phyloP scores from a whole-genome alignment of 2,329 filamentous ascomycete species.

The Emmonsiellopsis sp. region DNA sequence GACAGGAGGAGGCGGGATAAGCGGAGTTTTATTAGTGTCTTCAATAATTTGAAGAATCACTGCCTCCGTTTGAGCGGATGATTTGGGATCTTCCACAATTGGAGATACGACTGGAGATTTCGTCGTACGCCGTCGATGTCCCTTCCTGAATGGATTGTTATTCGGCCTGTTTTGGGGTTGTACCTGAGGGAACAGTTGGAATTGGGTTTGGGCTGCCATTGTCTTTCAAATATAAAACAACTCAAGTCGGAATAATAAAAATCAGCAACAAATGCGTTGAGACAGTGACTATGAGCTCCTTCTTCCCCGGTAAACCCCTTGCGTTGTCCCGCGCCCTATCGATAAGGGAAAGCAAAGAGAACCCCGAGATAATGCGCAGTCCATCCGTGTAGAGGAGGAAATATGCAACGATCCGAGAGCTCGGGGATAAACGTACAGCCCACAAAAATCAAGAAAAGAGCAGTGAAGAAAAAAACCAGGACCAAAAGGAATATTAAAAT shows the following conservation, averaged over 20 bases:
- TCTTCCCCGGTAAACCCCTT: background rate
- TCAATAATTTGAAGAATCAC: constrained; percentile 30
- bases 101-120: constrained; percentile 17
- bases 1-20: constrained; percentile 17
- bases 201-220: constrained; percentile 17
- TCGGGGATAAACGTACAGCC: background rate
- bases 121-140: constrained; percentile 14
- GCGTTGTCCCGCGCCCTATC: background rate
- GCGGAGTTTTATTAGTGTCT: constrained; percentile 22
- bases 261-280: background rate
- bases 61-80: constrained; percentile 22
- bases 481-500: background rate
- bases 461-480: background rate
- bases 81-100: constrained; percentile 20
- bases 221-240: constrained; percentile 2
- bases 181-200: constrained; percentile 32
- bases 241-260: constrained; percentile 1
- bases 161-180: constrained; percentile 19
- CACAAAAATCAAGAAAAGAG: background rate
- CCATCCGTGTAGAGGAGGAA: background rate
- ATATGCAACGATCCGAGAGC: background rate
- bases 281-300: background rate
- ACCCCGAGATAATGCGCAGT: background rate
- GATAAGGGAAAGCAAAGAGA: background rate
- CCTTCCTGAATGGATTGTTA: constrained; percentile 27